Evolutionary conservation across 768 basidiomycete species (phyloP), one percentile per base, ranked within the genome.

Genomic region (Melanogaster broomeanus): DNA sequence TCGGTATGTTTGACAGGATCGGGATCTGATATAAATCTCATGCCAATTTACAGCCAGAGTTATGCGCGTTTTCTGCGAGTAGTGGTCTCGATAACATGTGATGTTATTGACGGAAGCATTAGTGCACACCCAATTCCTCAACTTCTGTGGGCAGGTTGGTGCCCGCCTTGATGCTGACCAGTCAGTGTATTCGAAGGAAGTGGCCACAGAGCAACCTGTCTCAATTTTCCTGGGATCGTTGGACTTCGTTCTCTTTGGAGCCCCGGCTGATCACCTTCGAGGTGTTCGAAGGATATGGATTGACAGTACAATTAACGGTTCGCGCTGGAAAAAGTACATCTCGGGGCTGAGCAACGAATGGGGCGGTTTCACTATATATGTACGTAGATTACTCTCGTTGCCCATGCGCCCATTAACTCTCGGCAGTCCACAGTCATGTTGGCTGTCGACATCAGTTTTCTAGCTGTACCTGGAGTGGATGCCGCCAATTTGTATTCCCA

Each of bases 31-130:
- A 51, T 9, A 24, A n/a, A 45, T 33, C 34, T n/a, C 18, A 22
- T 11, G 18, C 15, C 12, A 19, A 6, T 12, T 49, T 30, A 40
- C 30, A 42, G 28, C 49, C 41, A 57, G 47, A 42, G 50, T 55
- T 31, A 50, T 46, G 42, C 31, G 16, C 18, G 27, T 28, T 5
- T 48, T 52, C 45, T 16, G 25, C 46, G 22, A 21, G 39, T 25
- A 16, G 34, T 19, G 25, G 25, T 28, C 21, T 13, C 37, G 43
- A 55, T 55, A 46, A 51, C 25, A 16, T 58, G 59, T 40, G 27
- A n/a, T 35, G 16, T 27, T 27, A 27, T 8, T 27, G 25, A 27
- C 8, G 25, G 25, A 27, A 27, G 25, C 8, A 27, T 8, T 27
- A 43, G 42, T 30, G 6, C 42, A 28, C 7, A 24, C 42, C 6